Evolutionary conservation across 257 asterid species (phyloP).

Genomic region (Cordia subcordata): DNA sequence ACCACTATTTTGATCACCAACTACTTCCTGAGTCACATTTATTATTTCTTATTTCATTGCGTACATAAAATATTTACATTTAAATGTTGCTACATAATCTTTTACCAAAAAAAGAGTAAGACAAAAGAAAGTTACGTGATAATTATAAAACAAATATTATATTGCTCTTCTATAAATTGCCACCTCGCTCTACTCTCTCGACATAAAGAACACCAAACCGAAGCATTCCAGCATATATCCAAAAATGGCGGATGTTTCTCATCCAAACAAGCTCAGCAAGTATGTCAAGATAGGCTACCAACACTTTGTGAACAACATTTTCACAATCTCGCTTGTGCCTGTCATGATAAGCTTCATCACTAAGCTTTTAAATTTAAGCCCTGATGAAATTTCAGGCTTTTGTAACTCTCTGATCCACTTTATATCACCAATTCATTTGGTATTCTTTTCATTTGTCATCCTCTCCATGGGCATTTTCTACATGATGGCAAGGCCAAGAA

Average conservation of each 20-base stretch:
- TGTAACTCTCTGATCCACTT: slow-evolving; percentile 27
- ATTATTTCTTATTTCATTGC: too few relatives aligned
- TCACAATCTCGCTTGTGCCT: slow-evolving; percentile 28
- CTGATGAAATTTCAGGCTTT: slow-evolving; percentile 15
- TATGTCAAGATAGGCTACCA: slow-evolving; percentile 38
- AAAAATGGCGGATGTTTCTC: slow-evolving; percentile 1
- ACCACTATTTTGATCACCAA: too few relatives aligned
- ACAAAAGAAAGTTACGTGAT: too few relatives aligned
- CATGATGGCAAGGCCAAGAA: slow-evolving; percentile 38
- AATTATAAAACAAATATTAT: too few relatives aligned
- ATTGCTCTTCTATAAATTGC: too few relatives aligned
- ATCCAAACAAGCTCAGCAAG: slow-evolving; percentile 29
- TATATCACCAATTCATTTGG: slow-evolving; percentile 16
- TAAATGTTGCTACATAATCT: too few relatives aligned
- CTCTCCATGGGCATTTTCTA: slow-evolving; percentile 20
- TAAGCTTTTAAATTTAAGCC: slow-evolving; percentile 16
- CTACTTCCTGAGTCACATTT: too few relatives aligned
- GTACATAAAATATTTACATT: too few relatives aligned
- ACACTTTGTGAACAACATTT: slow-evolving; percentile 37
- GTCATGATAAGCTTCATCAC: slow-evolving; percentile 18
- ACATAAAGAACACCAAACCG: not conserved
- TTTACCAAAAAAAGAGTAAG: too few relatives aligned
- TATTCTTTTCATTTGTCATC: slow-evolving; percentile 23
- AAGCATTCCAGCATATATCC: too few relatives aligned
- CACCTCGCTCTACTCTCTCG: too few relatives aligned